Conservation (phyloP, 495 filamentous ascomycete genomes). For the Xylaria scruposa region DNA sequence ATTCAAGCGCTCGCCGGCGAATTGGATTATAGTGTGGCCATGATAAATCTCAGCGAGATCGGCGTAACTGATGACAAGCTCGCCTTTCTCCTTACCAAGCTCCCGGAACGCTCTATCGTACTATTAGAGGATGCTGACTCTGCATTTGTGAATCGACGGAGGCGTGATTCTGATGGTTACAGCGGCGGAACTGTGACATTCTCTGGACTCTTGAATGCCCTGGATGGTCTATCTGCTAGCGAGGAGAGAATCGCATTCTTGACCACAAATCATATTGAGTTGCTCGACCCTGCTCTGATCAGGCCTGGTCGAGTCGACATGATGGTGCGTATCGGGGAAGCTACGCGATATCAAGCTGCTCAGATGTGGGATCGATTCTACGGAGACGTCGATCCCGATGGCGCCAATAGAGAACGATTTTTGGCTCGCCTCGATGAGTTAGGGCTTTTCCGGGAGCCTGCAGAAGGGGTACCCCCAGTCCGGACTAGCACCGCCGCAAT, state of each 20-base stretch:
- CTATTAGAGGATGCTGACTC: conserved; percentile 95
- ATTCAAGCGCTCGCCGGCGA: conserved; percentile 93
- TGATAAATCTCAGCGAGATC: conserved; percentile 90
- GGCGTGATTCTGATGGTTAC: conserved; percentile 84
- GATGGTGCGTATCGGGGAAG: conserved; percentile 87
- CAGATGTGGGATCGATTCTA: conserved; percentile 97
- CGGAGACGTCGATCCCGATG: conserved; percentile 73
- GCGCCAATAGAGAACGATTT: conserved; percentile 61
- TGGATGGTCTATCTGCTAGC: conserved; percentile 94
- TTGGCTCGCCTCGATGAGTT: conserved; percentile 55
- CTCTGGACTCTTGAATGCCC: conserved; percentile 89
- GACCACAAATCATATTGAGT: conserved; percentile 92
- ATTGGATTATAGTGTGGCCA: conserved; percentile 91
- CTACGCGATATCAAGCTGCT: conserved; percentile 80
- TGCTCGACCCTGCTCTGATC: conserved; percentile 86
- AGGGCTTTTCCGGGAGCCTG: conserved; percentile 52
- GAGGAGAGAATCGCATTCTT: conserved; percentile 94
- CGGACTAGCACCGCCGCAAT: conserved; percentile 84
- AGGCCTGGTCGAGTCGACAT: conserved; percentile 93
- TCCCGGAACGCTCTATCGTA: conserved; percentile 84
- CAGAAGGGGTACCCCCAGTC: conserved; percentile 49
- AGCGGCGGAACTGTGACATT: conserved; percentile 91
- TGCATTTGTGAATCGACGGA: conserved; percentile 82
- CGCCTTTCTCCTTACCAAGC: conserved; percentile 84
- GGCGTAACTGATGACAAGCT: conserved; percentile 93